Base-by-base conservation (phyloP, 192 early-diverging fungal genomes). In the Radiomyces spectabilis region DNA sequence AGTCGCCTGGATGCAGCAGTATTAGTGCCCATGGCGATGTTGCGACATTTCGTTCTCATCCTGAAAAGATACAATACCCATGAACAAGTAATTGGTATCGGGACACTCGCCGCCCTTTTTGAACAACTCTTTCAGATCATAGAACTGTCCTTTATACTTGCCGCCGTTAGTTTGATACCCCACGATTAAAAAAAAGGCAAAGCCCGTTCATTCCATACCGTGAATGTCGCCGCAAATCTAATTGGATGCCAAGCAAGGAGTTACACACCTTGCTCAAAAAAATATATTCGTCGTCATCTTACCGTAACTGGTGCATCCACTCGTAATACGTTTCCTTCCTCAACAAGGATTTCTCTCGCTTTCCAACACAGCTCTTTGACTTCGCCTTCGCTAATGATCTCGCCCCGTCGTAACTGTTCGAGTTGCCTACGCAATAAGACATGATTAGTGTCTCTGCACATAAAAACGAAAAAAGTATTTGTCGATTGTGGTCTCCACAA, bases 11-110 rank as follows among this genome's bases (percentile, higher is more conserved):
- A n/a, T n/a, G n/a, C n/a, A n/a, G n/a, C n/a, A n/a, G n/a, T n/a
- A n/a, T n/a, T n/a, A n/a, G n/a, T n/a, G n/a, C n/a, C n/a, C n/a
- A n/a, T n/a, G n/a, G 31, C 19, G 29, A 18, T 29, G 29, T 26
- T 56, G 12, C 19, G 24, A 27, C 22, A 54, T 5, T 42, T 39
- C 12, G 38, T 40, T 22, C 34, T 22, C n/a, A 31, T 18, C 35
- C 33, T 1, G 13, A 29, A 38, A 7, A 41, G 5, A 29, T 2
- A 46, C n/a, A 38, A 41, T 76, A 68, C 91, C 95, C 88, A 98
- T 92, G 68, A 98, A 98, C 53, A 98, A 74, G 59, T 98, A 98
- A 72, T 95, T 98, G 37, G 95, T 98, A 55, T 94, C 90, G 4
- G 95, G 95, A 50, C 84, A 93, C 63, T 94, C 91, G 47, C 92